phyloP scores from a whole-genome alignment of 2,329 filamentous ascomycete genomes.

The Bipolaris oryzae region DNA sequence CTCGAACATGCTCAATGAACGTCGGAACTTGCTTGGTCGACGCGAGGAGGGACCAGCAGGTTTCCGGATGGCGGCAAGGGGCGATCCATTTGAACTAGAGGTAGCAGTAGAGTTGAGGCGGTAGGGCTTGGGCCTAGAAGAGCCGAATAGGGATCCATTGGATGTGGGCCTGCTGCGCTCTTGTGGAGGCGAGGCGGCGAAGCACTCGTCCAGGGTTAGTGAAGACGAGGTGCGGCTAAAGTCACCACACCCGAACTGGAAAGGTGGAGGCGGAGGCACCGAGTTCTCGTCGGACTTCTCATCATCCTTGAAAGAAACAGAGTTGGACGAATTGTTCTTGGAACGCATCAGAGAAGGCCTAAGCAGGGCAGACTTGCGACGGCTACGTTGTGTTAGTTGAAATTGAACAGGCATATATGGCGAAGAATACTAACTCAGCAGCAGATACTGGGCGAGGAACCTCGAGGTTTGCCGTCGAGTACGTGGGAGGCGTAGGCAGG shows the following conservation, averaged over 20 bases:
- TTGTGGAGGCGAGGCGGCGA: constrained; percentile 77
- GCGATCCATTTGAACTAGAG: constrained; percentile 73
- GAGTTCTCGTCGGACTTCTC: constrained; percentile 53
- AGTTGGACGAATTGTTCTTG: constrained; percentile 75
- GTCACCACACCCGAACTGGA: constrained; percentile 69
- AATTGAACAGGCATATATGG: background rate
- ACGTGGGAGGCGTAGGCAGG: constrained; percentile 33
- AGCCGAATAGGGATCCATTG: constrained; percentile 56
- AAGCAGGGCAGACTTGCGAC: constrained; percentile 58
- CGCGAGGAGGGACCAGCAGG: constrained; percentile 67
- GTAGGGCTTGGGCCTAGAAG: constrained; percentile 70
- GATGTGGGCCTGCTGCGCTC: constrained; percentile 65
- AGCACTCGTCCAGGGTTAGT: constrained; percentile 79
- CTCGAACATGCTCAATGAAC: constrained; percentile 98
- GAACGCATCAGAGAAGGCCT: constrained; percentile 76
- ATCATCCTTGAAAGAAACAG: constrained; percentile 63
- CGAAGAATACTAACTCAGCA: constrained; percentile 41
- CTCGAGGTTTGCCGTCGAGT: constrained; percentile 37
- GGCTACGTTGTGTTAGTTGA: constrained; percentile 36
- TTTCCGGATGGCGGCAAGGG: constrained; percentile 71
- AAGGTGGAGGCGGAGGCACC: constrained; percentile 67
- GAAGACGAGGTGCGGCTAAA: constrained; percentile 60
- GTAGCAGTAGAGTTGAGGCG: constrained; percentile 59
- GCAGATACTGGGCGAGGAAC: constrained; percentile 45
- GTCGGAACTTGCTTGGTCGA: constrained; percentile 76